Base-by-base conservation (phyloP, 2,329 filamentous ascomycete species). In the Mariannaea sp. region DNA sequence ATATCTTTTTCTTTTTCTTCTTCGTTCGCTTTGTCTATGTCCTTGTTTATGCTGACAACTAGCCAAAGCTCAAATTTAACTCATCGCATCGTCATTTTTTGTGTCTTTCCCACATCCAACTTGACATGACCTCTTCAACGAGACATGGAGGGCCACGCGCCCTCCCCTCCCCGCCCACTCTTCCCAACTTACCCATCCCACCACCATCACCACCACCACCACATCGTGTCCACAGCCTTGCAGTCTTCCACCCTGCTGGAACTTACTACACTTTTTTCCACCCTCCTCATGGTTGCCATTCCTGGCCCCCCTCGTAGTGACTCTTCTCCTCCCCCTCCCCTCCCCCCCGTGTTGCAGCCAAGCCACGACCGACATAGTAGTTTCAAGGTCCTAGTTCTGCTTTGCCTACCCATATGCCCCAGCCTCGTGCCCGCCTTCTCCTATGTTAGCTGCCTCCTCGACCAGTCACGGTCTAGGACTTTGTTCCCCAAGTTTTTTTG, bases 131-230 rank as follows among this genome's bases (percentile, higher is more conserved):
- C 50, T 53, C 50, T 29, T 46, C 33, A n/a, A 44, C 51, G 55
- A 54, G 55, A 56, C 54, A 56, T 49, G 40, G 54, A 53, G 54
- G 54, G 49, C 54, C 54, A 56, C 49, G 54, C 49, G 54, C 54
- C 39, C 51, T 49, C 40, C n/a, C 40, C 33, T 38, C 40, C 20
- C 49, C 40, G 27, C 44, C 29, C 35, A 32, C 10, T 20, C 46
- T 52, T 40, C 33, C 19, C 40, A 49, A 13, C 33, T 45, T 22
- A 48, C 27, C 42, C 42, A 52, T 44, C 42, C 43, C 49, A 54
- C 32, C 22, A n/a, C n/a, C n/a, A n/a, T n/a, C n/a, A n/a, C n/a
- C n/a, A n/a, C n/a, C n/a, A n/a, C n/a, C n/a, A 45, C 32, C 51
- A 49, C 39, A 27, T 40, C 35, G 27, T 27, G 19, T 19, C 27